These are phyloP conservation scores for Diophrys sp. DNA, from an alignment of 73 alveolate species.

Conservation along the genomic window DNA sequence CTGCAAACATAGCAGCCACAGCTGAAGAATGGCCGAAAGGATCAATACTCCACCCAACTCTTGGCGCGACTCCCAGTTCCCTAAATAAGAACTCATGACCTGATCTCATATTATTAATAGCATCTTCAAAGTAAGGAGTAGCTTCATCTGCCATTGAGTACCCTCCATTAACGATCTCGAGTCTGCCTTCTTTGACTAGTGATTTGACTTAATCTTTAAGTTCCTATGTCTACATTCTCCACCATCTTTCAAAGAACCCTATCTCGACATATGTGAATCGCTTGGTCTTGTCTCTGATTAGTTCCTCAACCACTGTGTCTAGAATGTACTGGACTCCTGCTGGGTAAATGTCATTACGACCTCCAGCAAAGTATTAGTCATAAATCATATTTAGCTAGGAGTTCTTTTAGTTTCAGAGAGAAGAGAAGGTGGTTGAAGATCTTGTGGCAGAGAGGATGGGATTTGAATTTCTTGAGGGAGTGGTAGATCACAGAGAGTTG, in stretches of 20 bases:
- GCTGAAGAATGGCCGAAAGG: slow-evolving; percentile 94
- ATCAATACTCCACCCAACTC: slow-evolving; percentile 94
- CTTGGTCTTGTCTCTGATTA: slow-evolving; percentile 57
- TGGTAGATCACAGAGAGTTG: too few relatives aligned
- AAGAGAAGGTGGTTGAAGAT: too few relatives aligned
- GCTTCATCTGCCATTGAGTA: slow-evolving; percentile 95
- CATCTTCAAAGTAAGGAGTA: slow-evolving; percentile 75
- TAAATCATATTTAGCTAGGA: too few relatives aligned
- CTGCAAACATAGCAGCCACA: slow-evolving; percentile 80
- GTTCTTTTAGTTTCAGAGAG: too few relatives aligned
- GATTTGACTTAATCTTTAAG: slow-evolving; percentile 31
- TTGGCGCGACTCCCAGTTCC: slow-evolving; percentile 77
- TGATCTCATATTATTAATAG: slow-evolving; percentile 73
- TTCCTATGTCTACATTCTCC: slow-evolving; percentile 64
- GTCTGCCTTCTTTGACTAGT: slow-evolving; percentile 67
- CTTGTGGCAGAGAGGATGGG: too few relatives aligned
- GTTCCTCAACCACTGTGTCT: slow-evolving; percentile 40
- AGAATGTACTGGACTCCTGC: slow-evolving; percentile 51
- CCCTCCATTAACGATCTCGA: slow-evolving; percentile 88
- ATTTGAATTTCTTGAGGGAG: too few relatives aligned
- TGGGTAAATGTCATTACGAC: slow-evolving; percentile 19
- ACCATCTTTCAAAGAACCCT: slow-evolving; percentile 86
- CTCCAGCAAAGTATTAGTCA: slow-evolving; percentile 74
- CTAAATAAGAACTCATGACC: slow-evolving; percentile 83
- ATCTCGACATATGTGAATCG: slow-evolving; percentile 88